Evolutionary conservation across 192 early-diverging fungal genomes (phyloP).

Genomic region (Mortierella hygrophila): DNA sequence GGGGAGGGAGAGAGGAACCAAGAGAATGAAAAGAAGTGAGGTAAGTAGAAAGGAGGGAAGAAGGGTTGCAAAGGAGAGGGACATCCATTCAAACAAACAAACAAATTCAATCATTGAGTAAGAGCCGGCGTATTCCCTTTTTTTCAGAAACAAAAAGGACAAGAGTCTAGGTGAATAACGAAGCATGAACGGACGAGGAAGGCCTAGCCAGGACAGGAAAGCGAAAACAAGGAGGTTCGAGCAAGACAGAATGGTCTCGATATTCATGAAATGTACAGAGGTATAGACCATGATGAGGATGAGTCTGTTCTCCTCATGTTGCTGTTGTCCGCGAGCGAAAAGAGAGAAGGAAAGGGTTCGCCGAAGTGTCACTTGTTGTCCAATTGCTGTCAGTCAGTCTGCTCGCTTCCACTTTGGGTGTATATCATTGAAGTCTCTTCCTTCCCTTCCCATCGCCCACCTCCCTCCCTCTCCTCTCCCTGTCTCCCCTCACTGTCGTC

Average conservation of each 20-base stretch:
- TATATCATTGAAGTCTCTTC: neutral
- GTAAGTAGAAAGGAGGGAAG: neutral
- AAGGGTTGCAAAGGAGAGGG: neutral
- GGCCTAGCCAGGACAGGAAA: neutral
- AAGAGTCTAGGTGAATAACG: neutral
- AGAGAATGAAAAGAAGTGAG: neutral
- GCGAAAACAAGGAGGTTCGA: slow-evolving; percentile 13
- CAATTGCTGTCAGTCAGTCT: too few species aligned
- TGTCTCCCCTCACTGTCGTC: neutral
- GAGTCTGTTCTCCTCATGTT: too few species aligned
- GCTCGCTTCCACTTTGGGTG: neutral
- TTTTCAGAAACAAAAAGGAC: too few species aligned
- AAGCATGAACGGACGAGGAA: neutral
- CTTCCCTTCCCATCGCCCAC: neutral
- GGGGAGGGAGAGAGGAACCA: neutral
- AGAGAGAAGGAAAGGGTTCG: too few species aligned
- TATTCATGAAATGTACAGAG: neutral
- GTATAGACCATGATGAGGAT: neutral
- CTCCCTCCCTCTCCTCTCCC: neutral
- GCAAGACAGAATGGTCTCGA: neutral
- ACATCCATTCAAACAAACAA: neutral
- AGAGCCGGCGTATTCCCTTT: too few species aligned
- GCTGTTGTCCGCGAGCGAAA: too few species aligned
- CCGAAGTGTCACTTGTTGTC: too few species aligned
- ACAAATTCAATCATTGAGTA: neutral